Conservation (phyloP, 225 moss, liverwort and hornwort genomes). For the Neckera pumila region DNA sequence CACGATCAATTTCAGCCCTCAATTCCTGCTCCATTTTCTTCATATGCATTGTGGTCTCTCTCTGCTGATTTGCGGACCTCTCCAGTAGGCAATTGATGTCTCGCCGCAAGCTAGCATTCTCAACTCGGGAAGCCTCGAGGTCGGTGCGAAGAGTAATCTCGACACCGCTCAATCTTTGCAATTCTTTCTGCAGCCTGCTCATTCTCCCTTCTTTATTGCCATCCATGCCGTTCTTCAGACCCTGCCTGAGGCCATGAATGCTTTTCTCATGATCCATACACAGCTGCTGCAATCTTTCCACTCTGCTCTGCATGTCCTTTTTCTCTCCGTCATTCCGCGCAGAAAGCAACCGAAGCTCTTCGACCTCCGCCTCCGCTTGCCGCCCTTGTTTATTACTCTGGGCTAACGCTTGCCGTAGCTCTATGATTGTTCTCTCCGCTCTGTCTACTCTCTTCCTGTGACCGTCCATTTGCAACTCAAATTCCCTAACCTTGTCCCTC, state of each 20-base stretch:
- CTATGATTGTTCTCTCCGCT: conserved; percentile 80
- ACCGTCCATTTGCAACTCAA: conserved; percentile 89
- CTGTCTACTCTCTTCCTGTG: conserved; percentile 89
- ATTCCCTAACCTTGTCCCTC: conserved; percentile 80
- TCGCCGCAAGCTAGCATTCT: conserved; percentile 39
- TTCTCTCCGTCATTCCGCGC: conserved; percentile 62
- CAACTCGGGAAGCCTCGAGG: conserved; percentile 54
- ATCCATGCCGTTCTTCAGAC: conserved; percentile 61
- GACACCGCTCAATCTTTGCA: conserved; percentile 70
- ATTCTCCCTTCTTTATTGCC: conserved; percentile 50
- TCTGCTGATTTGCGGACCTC: conserved; percentile 39
- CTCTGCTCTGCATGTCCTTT: conserved; percentile 54
- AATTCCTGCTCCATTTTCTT: conserved; percentile 44
- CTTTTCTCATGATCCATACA: conserved; percentile 79
- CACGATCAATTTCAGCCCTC: conserved; percentile 49
- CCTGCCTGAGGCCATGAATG: conserved; percentile 76
- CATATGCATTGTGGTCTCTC: conserved; percentile 14
- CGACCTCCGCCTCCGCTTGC: conserved; percentile 60
- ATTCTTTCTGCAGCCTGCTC: conserved; percentile 61
- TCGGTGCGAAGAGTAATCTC: conserved; percentile 68
- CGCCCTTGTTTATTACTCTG: conserved; percentile 70
- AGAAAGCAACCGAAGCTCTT: conserved; percentile 51
- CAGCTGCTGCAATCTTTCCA: conserved; percentile 71
- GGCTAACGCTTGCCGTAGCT: conserved; percentile 64
- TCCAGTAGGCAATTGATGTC: conserved; percentile 54